These are phyloP conservation scores for Schwanniomyces occidentalis DNA, from an alignment of 805 yeast species.

Conservation along the genomic window DNA sequence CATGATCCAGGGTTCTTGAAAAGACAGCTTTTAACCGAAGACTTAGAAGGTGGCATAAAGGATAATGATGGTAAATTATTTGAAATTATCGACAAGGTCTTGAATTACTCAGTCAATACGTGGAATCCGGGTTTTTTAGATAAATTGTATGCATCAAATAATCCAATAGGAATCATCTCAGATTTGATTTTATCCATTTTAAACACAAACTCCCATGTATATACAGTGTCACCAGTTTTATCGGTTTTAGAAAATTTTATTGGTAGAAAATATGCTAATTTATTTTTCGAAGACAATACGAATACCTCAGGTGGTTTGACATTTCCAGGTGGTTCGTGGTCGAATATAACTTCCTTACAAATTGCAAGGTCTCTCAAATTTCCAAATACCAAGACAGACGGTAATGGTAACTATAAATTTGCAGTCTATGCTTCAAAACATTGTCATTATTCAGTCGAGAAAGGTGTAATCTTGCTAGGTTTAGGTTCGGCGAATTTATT, in stretches of 20 bases:
- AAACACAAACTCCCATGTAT: conserved; percentile 85
- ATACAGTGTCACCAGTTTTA: conserved; percentile 79
- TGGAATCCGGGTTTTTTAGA: conserved; percentile 89
- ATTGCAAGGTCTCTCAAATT: conserved; percentile 64
- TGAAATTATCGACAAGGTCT: conserved; percentile 52
- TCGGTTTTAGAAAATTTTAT: conserved; percentile 73
- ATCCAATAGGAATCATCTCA: conserved; percentile 77
- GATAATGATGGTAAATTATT: conserved; percentile 46
- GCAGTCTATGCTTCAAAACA: conserved; percentile 73
- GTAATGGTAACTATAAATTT: conserved; percentile 53
- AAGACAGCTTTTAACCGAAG: conserved; percentile 26
- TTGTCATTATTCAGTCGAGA: conserved; percentile 78
- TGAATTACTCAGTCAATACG: conserved; percentile 72
- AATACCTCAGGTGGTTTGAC: conserved; percentile 76
- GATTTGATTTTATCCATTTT: conserved; percentile 67
- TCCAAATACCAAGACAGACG: conserved; percentile 69
- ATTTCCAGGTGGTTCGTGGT: conserved; percentile 86
- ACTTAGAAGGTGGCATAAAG: conserved; percentile 22
- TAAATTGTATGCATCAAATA: conserved; percentile 81
- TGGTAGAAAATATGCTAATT: conserved; percentile 63
- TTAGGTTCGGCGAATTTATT: conserved; percentile 63
- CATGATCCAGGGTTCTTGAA: conserved; percentile 52
- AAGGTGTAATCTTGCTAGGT: conserved; percentile 77
- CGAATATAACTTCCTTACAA: conserved; percentile 76
- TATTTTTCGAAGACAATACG: conserved; percentile 50